Evolutionary conservation across 768 basidiomycete genomes (phyloP), one percentile per base, ranked within the genome.

Genomic region (Russula lepida): DNA sequence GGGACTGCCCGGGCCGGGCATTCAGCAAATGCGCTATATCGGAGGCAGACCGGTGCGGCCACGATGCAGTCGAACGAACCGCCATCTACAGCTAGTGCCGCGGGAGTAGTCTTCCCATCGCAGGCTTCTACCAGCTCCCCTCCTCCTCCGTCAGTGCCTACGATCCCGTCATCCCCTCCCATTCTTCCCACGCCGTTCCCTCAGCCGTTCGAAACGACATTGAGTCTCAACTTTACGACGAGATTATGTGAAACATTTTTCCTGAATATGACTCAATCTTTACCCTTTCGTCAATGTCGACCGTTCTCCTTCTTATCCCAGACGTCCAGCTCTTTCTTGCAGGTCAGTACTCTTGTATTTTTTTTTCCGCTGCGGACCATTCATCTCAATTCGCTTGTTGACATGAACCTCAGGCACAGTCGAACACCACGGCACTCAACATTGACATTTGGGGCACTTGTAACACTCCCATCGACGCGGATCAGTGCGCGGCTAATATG

Each of bases 371-470:
- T 28, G 17, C 17, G 21, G 28, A 44, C 27, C 19, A 57, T 46
- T 32, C 21, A 59, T 54, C 63, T 48, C 32, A 32, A 17, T 59
- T 66, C 21, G 62, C 60, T 48, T 50, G 49, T 60, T 56, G 60
- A 60, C 55, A 33, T 37, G 28, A 56, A 25, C 54, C 66, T 46
- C 75, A 90, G 88, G 84, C 85, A 37, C 86, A 88, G 72, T 68
- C 71, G 3, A 84, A 88, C 71, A 68, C 82, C 43, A 79, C 82
- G 1, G 69, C 78, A 37, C 76, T 90, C 68, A 92, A 92, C 67
- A 71, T 75, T 9, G 75, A 90, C 53, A 68, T 92, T 7, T 89
- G 88, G 85, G 88, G 88, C 2, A 89, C 86, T 0, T 94, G 92
- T 71, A 85, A 90, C 66, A 88, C 88, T 6, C 72, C 69, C 17